These are phyloP conservation scores for Ophiostoma populinum DNA, from an alignment of 2,329 filamentous ascomycete species.

Conservation along the genomic window DNA sequence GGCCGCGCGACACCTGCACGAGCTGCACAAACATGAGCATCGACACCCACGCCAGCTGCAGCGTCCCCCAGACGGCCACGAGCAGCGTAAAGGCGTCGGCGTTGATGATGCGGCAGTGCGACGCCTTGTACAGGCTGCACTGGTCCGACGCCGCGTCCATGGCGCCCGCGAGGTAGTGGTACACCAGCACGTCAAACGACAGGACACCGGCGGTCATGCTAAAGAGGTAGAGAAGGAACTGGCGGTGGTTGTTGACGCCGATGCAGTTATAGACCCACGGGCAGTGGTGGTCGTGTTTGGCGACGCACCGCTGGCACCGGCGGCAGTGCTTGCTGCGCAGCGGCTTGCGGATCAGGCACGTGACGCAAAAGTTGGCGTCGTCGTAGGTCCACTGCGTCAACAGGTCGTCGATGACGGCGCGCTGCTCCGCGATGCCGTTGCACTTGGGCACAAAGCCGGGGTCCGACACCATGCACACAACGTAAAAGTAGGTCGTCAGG, in stretches of 20 bases:
- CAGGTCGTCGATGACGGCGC: slow-evolving; percentile 73
- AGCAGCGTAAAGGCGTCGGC: slow-evolving; percentile 73
- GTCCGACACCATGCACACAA: slow-evolving; percentile 69
- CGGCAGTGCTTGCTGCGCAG: slow-evolving; percentile 92
- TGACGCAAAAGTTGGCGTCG: slow-evolving; percentile 3
- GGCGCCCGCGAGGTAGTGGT: slow-evolving; percentile 50
- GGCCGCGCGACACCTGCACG: slow-evolving; percentile 75
- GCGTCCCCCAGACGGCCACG: slow-evolving; percentile 57
- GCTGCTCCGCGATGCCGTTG: slow-evolving; percentile 75
- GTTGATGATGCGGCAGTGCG: slow-evolving; percentile 59
- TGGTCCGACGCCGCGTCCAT: slow-evolving; percentile 32
- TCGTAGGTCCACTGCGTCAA: slow-evolving; percentile 23
- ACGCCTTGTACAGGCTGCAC: slow-evolving; percentile 62
- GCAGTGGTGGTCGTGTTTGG: slow-evolving; percentile 94
- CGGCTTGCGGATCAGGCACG: slow-evolving; percentile 62
- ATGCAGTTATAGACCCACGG: slow-evolving; percentile 97
- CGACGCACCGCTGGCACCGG: slow-evolving; percentile 78
- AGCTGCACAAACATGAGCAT: slow-evolving; percentile 94
- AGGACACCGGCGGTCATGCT: slow-evolving; percentile 60
- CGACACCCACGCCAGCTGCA: slow-evolving; percentile 90
- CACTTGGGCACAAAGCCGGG: slow-evolving; percentile 88
- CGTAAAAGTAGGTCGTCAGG: slow-evolving; percentile 72
- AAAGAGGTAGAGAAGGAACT: slow-evolving; percentile 84
- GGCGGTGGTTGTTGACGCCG: slow-evolving; percentile 86
- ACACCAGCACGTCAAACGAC: slow-evolving; percentile 51